Evolutionary conservation across 768 basidiomycete genomes (phyloP), one percentile per base, ranked within the genome.

Genomic region (Leucocoprinus birnbaumii): DNA sequence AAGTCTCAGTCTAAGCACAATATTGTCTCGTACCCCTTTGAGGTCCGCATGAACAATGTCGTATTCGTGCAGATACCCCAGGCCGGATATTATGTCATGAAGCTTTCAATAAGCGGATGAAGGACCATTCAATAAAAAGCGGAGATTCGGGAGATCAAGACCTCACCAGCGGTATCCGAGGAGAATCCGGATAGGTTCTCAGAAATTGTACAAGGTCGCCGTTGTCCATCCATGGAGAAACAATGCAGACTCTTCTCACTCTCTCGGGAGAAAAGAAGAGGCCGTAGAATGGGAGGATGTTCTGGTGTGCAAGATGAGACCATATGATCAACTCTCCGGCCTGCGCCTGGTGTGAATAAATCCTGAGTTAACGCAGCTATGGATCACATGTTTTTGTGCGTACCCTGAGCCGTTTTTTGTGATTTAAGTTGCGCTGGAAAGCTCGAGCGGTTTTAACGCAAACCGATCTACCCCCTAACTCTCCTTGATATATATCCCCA

Each of bases 271-370:
- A 31, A 11, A 13, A 61, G 54, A 18, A 74, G 10, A 70, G 44
- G 2, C 73, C 72, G 58, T 68, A 66, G 21, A 74, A 57, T 1
- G 71, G 72, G 18, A 75, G 58, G 18, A 74, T 66, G 37, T 73
- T 73, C 0, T 62, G 61, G 49, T 75, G 74, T 0, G 54, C 58
- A 8, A 74, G 44, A 53, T 70, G 64, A 3, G 61, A 61, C 73
- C 72, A 75, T 40, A 68, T 37, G 21, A 69, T 58, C 7, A 68
- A 66, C 43, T 75, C 73, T 13, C 38, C 38, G 13, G 19, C 45
- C 14, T 38, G 31, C 2, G 22, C 53, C 53, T 54, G 11, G n/a
- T n/a, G n/a, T n/a, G n/a, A n/a, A n/a, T 9, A 31, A 5, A 31
- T 13, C n/a, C 19, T 50, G 2, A n/a, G 16, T 19, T 14, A 18